A percentile compares a stretch with the other conserved stretches of the same genome.
Evolutionary conservation across 768 basidiomycete genomes (phyloP).

Genomic region (Panaeolus cyanescens): DNA sequence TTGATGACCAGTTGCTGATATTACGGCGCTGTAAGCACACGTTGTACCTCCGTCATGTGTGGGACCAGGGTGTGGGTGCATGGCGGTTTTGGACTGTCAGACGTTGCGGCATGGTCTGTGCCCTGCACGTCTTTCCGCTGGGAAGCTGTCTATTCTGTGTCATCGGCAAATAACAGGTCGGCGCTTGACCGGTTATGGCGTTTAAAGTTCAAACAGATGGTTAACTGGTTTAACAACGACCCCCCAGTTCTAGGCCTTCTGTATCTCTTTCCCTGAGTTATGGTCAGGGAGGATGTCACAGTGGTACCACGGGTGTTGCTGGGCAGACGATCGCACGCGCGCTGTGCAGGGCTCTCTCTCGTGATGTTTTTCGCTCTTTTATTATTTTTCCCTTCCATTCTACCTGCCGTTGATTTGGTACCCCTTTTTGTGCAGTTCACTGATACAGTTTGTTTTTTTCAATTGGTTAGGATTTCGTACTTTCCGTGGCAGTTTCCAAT

Average conservation of each 20-base stretch:
- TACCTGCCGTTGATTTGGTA: background rate
- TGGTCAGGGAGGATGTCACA: background rate
- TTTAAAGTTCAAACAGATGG: background rate
- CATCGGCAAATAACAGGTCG: background rate
- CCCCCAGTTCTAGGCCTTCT: background rate
- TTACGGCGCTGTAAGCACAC: background rate
- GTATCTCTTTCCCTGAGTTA: background rate
- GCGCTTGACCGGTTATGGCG: constrained; percentile 3
- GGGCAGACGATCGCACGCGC: background rate
- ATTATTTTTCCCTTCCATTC: background rate
- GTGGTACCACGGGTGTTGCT: background rate
- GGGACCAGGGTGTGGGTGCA: background rate
- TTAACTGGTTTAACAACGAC: too few species aligned
- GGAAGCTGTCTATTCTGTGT: background rate
- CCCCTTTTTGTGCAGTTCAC: background rate
- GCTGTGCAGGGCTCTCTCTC: background rate
- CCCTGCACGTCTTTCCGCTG: background rate
- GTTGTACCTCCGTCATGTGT: background rate
- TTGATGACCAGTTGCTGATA: background rate
- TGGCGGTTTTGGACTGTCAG: background rate
- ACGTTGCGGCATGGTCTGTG: background rate
- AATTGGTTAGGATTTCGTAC: constrained; percentile 49
- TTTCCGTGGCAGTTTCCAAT: constrained; percentile 69
- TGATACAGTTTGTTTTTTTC: background rate
- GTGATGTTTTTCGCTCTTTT: too few species aligned